Conservation (phyloP, 2,329 filamentous ascomycete genomes). For the Chrysosporium keratinophilum region DNA sequence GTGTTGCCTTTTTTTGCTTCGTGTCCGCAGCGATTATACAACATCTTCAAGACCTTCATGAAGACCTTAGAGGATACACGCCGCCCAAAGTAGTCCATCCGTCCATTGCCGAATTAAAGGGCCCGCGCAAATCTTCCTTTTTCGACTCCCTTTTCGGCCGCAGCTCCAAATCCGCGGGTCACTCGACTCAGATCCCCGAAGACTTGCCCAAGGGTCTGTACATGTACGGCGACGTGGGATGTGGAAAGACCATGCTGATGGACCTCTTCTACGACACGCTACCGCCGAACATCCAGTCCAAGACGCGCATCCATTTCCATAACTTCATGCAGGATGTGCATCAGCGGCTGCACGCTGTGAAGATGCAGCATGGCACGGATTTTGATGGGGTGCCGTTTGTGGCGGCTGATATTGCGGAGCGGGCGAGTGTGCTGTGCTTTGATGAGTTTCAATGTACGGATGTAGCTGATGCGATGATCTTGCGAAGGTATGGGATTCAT, state of each 20-base stretch:
- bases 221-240: constrained; percentile 91
- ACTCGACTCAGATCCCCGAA: constrained; percentile 47
- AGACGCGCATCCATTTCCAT: constrained; percentile 94
- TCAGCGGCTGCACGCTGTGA: constrained; percentile 77
- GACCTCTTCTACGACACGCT: constrained; percentile 94
- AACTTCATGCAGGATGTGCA: constrained; percentile 99
- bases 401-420: constrained; percentile 83
- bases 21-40: constrained; percentile 63
- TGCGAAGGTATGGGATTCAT: constrained; percentile 60
- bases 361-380: constrained; percentile 78
- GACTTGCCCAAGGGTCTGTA: constrained; percentile 80
- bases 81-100: constrained; percentile 68
- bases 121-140: constrained; percentile 38
- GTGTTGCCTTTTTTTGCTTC: constrained; percentile 7
- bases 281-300: constrained; percentile 64
- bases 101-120: constrained; percentile 55
- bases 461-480: constrained; percentile 96
- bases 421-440: constrained; percentile 81
- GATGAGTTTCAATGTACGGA: constrained; percentile 99
- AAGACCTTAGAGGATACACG: constrained; percentile 64
- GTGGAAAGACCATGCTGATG: constrained; percentile 99
- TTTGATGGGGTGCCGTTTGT: constrained; percentile 85
- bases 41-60: constrained; percentile 76
- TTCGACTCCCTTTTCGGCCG: constrained; percentile 40
- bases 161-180: constrained; percentile 16